These are phyloP conservation scores for Melaleuca alternifolia DNA, from an alignment of 345 rosid species.

Conservation along the genomic window DNA sequence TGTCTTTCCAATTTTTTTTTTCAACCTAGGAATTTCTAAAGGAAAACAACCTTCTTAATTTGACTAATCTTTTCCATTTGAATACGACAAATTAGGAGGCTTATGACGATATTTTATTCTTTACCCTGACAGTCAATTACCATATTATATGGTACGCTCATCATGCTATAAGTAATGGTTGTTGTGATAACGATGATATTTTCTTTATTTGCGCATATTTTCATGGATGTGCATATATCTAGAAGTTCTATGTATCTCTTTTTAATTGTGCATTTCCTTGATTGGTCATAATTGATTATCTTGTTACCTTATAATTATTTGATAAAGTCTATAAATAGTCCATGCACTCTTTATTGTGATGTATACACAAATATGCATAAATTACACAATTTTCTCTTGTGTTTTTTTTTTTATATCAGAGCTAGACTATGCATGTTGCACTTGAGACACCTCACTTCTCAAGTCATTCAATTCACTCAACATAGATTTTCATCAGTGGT, in stretches of 20 bases:
- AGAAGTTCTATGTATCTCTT: too few relatives aligned
- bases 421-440: background rate
- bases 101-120: background rate
- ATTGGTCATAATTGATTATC: background rate
- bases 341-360: background rate
- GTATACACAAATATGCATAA: background rate
- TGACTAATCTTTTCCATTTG: background rate
- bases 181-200: background rate
- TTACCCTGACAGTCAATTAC: background rate
- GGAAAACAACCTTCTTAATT: too few relatives aligned
- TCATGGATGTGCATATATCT: too few relatives aligned
- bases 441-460: background rate
- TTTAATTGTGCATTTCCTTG: background rate
- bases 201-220: background rate
- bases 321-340: background rate
- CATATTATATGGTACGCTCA: background rate
- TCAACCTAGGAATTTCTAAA: background rate
- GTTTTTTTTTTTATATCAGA: background rate
- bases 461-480: background rate
- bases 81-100: background rate
- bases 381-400: background rate
- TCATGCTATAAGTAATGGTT: background rate
- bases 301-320: background rate
- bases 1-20: too few relatives aligned
- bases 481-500: background rate